Percentiles rank a stretch among this genome's conserved stretches.
phyloP scores from a whole-genome alignment of 148 eudicot genomes.

The Vaccinium myrtillus region DNA sequence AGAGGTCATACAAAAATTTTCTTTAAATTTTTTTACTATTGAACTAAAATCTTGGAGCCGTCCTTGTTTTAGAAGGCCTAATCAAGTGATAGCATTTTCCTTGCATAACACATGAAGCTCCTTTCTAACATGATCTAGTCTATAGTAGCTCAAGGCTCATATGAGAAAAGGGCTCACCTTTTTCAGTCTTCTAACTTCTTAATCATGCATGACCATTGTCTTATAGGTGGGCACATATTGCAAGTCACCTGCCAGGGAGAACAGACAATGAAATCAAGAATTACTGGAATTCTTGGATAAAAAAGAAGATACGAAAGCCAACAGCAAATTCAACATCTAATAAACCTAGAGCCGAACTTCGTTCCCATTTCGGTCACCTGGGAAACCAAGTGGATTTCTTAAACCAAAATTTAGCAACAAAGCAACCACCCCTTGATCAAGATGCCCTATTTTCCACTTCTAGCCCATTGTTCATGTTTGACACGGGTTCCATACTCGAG shows the following conservation, averaged over 20 bases:
- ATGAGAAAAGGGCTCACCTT: no score
- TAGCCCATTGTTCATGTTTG: conserved; percentile 61
- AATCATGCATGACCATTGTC: neutral
- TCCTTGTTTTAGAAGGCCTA: no score
- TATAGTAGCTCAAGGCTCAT: no score
- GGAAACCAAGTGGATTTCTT: conserved; percentile 30
- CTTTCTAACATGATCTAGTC: no score
- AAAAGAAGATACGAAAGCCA: conserved; percentile 74
- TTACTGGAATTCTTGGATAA: conserved; percentile 98
- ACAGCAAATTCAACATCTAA: conserved; percentile 18
- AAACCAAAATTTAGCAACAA: conserved; percentile 32
- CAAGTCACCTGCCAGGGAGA: conserved; percentile 91
- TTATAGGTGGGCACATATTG: conserved; percentile 91
- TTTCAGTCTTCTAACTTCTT: no score
- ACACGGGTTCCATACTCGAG: conserved; percentile 28
- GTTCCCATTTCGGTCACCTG: conserved; percentile 15
- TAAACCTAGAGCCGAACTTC: conserved; percentile 2
- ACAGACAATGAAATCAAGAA: conserved; percentile 94
- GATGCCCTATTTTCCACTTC: conserved; percentile 29
- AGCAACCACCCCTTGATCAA: conserved; percentile 16
- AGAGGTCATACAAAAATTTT: no score
- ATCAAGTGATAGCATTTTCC: no score
- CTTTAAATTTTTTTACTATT: no score
- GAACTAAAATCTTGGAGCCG: no score
- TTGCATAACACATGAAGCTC: no score